Percentiles rank a stretch among this genome's conserved stretches.
Conservation (phyloP, 2,329 filamentous ascomycete species). For the Aspergillus sojae region DNA sequence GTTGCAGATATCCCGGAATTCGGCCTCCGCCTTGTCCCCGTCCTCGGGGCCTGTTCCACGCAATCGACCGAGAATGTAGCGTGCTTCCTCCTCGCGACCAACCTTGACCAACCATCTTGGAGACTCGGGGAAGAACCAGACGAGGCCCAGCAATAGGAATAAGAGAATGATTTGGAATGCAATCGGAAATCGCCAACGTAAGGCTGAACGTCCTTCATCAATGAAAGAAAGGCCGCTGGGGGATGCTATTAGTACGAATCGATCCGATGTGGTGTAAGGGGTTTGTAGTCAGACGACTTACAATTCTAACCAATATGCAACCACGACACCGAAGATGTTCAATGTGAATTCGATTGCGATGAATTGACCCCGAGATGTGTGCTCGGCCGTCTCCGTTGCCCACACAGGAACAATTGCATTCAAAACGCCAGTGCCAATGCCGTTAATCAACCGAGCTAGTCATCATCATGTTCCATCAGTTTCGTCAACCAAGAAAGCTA, state of each 20-base stretch:
- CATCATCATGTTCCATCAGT: no score
- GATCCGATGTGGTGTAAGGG: background rate
- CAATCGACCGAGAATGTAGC: conserved; percentile 65
- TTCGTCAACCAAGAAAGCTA: no score
- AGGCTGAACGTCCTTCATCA: conserved; percentile 58
- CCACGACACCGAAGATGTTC: conserved; percentile 71
- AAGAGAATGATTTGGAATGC: conserved; percentile 71
- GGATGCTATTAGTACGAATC: background rate
- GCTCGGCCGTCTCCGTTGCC: conserved; percentile 70
- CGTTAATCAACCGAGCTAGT: conserved; percentile 62
- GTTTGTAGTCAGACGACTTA: conserved; percentile 22
- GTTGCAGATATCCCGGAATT: conserved; percentile 69
- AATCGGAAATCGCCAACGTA: conserved; percentile 70
- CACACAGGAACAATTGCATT: conserved; percentile 73
- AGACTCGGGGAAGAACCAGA: conserved; percentile 72
- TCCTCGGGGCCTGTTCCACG: conserved; percentile 62
- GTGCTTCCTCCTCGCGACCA: conserved; percentile 67
- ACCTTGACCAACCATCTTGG: conserved; percentile 63
- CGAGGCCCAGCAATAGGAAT: conserved; percentile 55
- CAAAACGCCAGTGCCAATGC: conserved; percentile 69
- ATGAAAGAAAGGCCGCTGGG: conserved; percentile 61
- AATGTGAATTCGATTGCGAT: conserved; percentile 73
- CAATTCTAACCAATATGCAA: conserved; percentile 64
- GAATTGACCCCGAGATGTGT: conserved; percentile 69
- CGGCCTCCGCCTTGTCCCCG: conserved; percentile 57